Evolutionary conservation across 2,329 filamentous ascomycete genomes (phyloP), one percentile per base, ranked within the genome.

Genomic region (Aspergillus texensis): DNA sequence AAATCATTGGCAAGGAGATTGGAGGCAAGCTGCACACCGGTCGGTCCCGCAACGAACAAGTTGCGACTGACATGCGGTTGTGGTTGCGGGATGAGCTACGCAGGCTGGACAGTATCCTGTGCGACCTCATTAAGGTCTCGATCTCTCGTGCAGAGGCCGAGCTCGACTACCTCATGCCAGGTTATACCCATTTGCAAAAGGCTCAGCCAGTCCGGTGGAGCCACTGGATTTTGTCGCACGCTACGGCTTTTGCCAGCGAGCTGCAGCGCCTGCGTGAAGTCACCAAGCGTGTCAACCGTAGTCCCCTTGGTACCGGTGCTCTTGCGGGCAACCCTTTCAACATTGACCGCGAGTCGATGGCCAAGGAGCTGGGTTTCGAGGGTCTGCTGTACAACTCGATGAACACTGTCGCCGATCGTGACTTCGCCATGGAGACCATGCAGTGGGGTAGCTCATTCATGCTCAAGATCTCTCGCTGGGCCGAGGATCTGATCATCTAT

Each of bases 11-110:
- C 72, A 94, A 91, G 77, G 87, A 93, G 30, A 88, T 91, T 62
- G 92, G 90, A 0, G 93, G 94, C 28, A 97, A 97, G 82, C 86
- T 97, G 62, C 94, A 97, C 80, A 97, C 93, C 3, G 90, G 90
- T 50, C 89, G 94, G 58, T 94, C 90, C 77, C 87, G 93, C 70
- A 97, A 97, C 74, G 93, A 97, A 80, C 93, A 97, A 80, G 88
- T 96, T 62, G 93, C 89, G 55, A 94, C 90, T 26, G 93, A 96
- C 73, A 94, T 97, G 91, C 89, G 93, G 65, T 83, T 97, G 77
- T 97, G 93, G 93, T 80, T 96, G 67, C 86, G 92, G 50, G 89
- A 94, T 67, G 85, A 91, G 80, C 82, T 97, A 62, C 85, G 84
- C 62, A 83, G 83, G 67, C 87, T 96, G 58, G 92, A 96, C 70